Conservation (phyloP, 2,329 filamentous ascomycete genomes). For the Ilyonectria destructans region DNA sequence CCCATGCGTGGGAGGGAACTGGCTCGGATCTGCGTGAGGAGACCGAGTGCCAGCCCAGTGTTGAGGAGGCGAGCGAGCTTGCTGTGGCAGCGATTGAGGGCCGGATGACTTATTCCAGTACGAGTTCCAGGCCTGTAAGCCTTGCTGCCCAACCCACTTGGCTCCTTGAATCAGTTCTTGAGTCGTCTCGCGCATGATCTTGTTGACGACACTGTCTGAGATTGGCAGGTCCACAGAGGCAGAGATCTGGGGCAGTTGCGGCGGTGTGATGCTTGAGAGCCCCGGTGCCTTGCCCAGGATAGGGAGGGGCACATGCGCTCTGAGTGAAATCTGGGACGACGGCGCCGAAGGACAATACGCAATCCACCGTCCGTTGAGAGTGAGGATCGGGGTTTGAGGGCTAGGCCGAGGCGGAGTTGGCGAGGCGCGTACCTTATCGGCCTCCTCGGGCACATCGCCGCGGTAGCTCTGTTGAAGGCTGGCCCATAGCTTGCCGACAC, state of each 20-base stretch:
- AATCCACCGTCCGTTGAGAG: conserved; percentile 82
- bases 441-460: conserved; percentile 64
- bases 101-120: conserved; percentile 79
- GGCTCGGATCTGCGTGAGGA: conserved; percentile 63
- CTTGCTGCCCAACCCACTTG: conserved; percentile 84
- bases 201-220: conserved; percentile 80
- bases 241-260: conserved; percentile 77
- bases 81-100: conserved; percentile 61
- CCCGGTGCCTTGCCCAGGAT: conserved; percentile 71
- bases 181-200: conserved; percentile 84
- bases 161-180: conserved; percentile 84
- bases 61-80: conserved; percentile 63
- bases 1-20: conserved; percentile 85
- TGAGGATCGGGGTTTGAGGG: conserved; percentile 76
- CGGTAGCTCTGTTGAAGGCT: conserved; percentile 77
- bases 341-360: conserved; percentile 83
- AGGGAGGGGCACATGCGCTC: conserved; percentile 75
- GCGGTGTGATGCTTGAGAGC: conserved; percentile 74
- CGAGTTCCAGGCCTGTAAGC: conserved; percentile 83
- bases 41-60: conserved; percentile 64
- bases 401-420: conserved; percentile 59
- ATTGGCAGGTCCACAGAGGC: conserved; percentile 82
- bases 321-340: conserved; percentile 79
- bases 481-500: conserved; percentile 94
- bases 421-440: conserved; percentile 58